phyloP scores from a whole-genome alignment of 2,329 filamentous ascomycete species.

The Colletotrichum cereale region DNA sequence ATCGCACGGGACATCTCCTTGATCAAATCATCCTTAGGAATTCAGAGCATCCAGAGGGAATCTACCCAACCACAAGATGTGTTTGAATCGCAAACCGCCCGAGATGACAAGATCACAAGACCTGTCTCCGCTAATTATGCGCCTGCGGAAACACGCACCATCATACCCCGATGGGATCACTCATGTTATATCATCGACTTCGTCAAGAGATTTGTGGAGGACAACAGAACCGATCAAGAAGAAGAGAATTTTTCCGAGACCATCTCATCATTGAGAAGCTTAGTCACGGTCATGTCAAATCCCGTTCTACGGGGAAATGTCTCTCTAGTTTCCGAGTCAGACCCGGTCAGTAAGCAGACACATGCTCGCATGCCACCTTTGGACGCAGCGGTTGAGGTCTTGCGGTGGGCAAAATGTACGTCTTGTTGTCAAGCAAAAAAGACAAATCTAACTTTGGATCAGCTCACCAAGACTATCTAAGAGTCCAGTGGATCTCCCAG shows the following conservation, averaged over 20 bases:
- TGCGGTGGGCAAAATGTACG: background rate
- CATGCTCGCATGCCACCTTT: background rate
- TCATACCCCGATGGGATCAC: conserved; percentile 47
- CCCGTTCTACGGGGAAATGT: background rate
- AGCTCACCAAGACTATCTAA: conserved; percentile 42
- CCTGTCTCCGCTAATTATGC: background rate
- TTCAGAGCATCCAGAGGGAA: background rate
- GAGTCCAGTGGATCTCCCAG: conserved; percentile 48
- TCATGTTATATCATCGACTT: conserved; percentile 51
- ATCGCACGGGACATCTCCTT: background rate
- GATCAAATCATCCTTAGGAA: background rate
- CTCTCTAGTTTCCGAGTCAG: background rate
- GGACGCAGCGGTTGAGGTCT: background rate
- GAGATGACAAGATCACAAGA: background rate
- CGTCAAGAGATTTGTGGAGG: conserved; percentile 42
- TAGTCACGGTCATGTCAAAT: background rate
- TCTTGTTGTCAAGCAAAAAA: background rate
- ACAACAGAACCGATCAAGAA: background rate
- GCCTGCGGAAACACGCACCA: background rate
- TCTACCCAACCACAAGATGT: background rate
- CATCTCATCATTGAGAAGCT: background rate
- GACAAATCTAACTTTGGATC: background rate
- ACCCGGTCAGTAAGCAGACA: background rate
- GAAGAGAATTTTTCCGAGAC: background rate
- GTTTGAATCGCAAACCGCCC: background rate